phyloP scores from a whole-genome alignment of 352 stramenopile genomes.

The Lagenidium sp. region DNA sequence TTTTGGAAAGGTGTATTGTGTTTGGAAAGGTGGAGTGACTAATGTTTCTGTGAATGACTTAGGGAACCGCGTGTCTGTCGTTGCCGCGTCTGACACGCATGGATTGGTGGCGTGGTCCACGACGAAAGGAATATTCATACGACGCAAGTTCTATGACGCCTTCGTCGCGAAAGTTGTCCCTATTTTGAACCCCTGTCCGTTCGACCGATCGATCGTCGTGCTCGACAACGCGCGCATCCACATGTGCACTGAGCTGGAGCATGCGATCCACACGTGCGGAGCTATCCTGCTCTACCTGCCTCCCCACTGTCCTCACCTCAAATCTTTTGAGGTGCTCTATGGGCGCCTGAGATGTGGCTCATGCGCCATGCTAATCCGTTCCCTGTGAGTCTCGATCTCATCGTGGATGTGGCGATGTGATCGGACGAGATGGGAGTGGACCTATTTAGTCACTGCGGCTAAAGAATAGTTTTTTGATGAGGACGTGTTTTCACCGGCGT shows the following conservation, averaged over 20 bases:
- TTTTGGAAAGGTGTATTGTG: too few species aligned
- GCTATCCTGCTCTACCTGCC: slow-evolving; percentile 6
- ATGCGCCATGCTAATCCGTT: too few species aligned
- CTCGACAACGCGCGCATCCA: slow-evolving; percentile 27
- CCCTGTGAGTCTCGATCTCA: too few species aligned
- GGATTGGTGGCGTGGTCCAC: slow-evolving; percentile 11
- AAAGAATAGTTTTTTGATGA: too few species aligned
- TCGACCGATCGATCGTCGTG: slow-evolving; percentile 17
- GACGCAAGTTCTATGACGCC: slow-evolving; percentile 5
- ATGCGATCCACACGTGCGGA: slow-evolving; percentile 1
- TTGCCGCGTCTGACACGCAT: slow-evolving; percentile 5
- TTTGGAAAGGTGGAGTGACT: too few species aligned
- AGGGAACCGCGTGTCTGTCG: slow-evolving; percentile 2
- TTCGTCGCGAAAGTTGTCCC: slow-evolving; percentile 9
- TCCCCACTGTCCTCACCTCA: slow-evolving; percentile 11
- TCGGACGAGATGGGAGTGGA: too few species aligned
- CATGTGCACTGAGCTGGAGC: slow-evolving; percentile 11
- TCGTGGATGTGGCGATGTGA: too few species aligned
- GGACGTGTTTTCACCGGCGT: too few species aligned
- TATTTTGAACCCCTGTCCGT: slow-evolving; percentile 18
- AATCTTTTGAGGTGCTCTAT: slow-evolving; percentile 12
- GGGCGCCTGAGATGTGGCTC: slow-evolving; percentile 5
- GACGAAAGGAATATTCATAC: slow-evolving; percentile 12
- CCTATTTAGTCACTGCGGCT: too few species aligned
- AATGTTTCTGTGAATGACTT: too few species aligned